A percentile compares a stretch with the other conserved stretches of the same genome.
Conservation (phyloP, 2,329 filamentous ascomycete species). For the Diaporthe citriasiana region DNA sequence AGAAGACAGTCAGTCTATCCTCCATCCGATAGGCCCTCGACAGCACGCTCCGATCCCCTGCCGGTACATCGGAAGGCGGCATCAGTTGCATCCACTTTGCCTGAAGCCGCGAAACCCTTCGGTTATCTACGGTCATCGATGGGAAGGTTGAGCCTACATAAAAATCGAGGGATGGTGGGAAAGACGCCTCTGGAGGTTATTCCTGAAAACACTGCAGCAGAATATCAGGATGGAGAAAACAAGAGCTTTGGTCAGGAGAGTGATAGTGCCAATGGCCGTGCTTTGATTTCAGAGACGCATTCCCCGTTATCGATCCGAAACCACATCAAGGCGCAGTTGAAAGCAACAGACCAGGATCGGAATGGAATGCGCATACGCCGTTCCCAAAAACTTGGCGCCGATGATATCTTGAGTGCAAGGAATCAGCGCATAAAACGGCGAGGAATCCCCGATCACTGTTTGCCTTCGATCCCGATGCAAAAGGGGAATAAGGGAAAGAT, state of each 20-base stretch:
- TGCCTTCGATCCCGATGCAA: neutral
- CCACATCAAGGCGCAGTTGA: neutral
- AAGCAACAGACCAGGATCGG: neutral
- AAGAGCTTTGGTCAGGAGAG: neutral
- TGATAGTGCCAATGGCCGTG: neutral
- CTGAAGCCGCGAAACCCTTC: neutral
- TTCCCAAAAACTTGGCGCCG: neutral
- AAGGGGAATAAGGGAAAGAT: neutral
- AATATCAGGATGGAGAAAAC: too few relatives aligned
- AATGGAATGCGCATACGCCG: neutral
- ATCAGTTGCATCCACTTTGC: neutral
- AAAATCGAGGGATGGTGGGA: neutral
- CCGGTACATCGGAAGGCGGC: neutral
- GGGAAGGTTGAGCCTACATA: neutral
- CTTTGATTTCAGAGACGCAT: neutral
- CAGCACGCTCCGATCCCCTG: neutral
- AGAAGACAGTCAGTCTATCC: neutral
- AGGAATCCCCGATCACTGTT: neutral
- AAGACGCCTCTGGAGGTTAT: neutral
- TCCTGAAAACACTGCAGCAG: too few relatives aligned
- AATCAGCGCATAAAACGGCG: neutral
- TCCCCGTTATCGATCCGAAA: neutral
- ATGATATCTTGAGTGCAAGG: neutral
- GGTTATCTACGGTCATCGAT: neutral
- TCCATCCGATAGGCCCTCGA: neutral